Percentiles rank a stretch among this genome's conserved stretches.
Conservation (phyloP, 257 asterid genomes). For the Solanum peruvianum region DNA sequence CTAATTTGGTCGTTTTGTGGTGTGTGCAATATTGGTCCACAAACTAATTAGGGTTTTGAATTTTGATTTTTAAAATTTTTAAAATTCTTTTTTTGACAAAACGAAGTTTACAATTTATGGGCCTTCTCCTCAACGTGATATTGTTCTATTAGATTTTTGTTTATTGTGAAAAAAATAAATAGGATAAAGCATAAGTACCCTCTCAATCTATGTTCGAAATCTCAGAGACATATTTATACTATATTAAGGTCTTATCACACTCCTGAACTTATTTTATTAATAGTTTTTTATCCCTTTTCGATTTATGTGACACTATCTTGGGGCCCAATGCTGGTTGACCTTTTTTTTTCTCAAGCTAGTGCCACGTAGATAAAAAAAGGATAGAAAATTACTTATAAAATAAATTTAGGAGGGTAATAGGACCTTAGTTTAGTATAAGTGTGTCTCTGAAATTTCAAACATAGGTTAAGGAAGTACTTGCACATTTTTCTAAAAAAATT, state of each 20-base stretch:
- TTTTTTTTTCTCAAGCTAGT: no score
- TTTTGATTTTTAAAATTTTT: not conserved
- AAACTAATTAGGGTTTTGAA: not conserved
- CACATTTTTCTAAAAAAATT: no score
- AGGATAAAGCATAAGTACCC: rapidly evolving
- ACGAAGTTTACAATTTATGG: not conserved
- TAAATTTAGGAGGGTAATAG: no score
- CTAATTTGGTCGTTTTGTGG: not conserved
- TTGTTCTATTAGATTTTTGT: not conserved
- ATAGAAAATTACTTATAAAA: no score
- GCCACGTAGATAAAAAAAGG: no score
- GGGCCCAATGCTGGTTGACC: no score
- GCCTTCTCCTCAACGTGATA: not conserved
- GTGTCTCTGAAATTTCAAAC: rapidly evolving
- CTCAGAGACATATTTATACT: no score
- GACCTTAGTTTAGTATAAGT: no score
- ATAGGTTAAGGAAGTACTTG: rapidly evolving
- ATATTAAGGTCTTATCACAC: no score
- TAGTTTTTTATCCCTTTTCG: rapidly evolving
- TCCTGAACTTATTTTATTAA: no score
- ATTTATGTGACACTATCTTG: rapidly evolving
- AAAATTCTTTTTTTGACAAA: not conserved
- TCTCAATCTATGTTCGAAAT: rapidly evolving
- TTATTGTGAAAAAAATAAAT: not conserved
- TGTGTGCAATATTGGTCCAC: not conserved